Conservation (phyloP, 345 rosid species). For the Eucalyptus erythrocorys region DNA sequence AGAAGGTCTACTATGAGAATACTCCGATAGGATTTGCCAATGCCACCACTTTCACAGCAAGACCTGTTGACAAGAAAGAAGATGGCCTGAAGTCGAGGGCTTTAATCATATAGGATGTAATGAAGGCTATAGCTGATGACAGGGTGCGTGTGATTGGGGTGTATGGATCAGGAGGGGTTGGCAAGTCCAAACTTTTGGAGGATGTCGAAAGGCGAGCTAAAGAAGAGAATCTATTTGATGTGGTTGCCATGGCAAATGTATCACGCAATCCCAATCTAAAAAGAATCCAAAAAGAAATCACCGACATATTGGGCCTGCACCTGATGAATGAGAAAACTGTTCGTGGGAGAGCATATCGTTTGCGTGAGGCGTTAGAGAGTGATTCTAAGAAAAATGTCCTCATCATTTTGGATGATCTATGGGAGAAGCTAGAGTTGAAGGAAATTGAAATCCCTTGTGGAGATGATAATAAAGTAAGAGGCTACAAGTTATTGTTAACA, state of each 20-base stretch:
- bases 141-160: neutral
- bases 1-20: neutral
- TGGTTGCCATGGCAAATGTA: neutral
- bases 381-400: neutral
- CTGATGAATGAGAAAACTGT: neutral
- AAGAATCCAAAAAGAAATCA: conserved; percentile 5
- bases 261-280: neutral
- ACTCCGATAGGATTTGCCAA: neutral
- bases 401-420: conserved; percentile 17
- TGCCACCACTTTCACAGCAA: neutral
- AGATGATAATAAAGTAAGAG: neutral
- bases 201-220: neutral
- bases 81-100: neutral
- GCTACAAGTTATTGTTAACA: conserved; percentile 11
- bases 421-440: conserved; percentile 3
- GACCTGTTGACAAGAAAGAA: neutral
- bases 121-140: neutral
- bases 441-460: conserved; percentile 4
- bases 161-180: neutral
- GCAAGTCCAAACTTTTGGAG: conserved; percentile 1
- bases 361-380: neutral
- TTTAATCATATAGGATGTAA: accelerated
- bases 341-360: neutral
- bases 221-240: neutral
- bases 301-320: neutral